Evolutionary conservation across 1,284 basidiomycete species (phyloP).

Genomic region (Fomitopsis palustris): DNA sequence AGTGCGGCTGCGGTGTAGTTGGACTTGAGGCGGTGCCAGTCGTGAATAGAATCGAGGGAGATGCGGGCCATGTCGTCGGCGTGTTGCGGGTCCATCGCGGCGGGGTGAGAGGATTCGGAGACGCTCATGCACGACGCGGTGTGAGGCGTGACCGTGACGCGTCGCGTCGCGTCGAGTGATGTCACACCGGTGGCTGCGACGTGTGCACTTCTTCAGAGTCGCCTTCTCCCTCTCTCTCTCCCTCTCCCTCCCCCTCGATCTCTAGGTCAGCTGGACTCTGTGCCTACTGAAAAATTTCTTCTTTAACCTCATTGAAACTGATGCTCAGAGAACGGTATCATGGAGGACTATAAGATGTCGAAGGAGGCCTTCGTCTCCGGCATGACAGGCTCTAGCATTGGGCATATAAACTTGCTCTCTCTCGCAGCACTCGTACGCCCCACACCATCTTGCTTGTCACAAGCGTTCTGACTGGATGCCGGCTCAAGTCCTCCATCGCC

Average conservation of each 20-base stretch:
- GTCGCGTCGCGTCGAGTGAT: not conserved
- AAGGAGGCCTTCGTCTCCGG: conserved; percentile 90
- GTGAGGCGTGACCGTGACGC: not conserved
- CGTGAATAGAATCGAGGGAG: conserved; percentile 56
- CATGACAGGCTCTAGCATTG: conserved; percentile 73
- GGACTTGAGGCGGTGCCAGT: conserved; percentile 56
- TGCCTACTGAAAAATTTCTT: too few relatives aligned
- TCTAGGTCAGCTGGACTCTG: too few relatives aligned
- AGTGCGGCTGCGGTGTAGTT: conserved; percentile 46
- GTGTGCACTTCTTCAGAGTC: too few relatives aligned
- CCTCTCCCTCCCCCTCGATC: too few relatives aligned
- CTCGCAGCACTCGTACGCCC: conserved; percentile 69
- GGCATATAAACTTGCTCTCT: conserved; percentile 74
- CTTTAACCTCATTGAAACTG: too few relatives aligned
- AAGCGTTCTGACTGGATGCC: conserved; percentile 15
- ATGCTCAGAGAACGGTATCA: too few relatives aligned
- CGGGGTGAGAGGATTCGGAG: not conserved
- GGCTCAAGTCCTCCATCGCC: conserved; percentile 62
- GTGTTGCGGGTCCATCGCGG: conserved; percentile 35
- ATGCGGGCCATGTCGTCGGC: conserved; percentile 59
- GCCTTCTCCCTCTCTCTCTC: too few relatives aligned
- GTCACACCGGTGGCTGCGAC: not conserved
- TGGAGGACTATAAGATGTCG: conserved; percentile 64
- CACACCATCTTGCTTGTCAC: conserved; percentile 3
- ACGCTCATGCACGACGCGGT: too few relatives aligned